Base-by-base conservation (phyloP, 129 eudicot species). In the Glebionis coronaria region DNA sequence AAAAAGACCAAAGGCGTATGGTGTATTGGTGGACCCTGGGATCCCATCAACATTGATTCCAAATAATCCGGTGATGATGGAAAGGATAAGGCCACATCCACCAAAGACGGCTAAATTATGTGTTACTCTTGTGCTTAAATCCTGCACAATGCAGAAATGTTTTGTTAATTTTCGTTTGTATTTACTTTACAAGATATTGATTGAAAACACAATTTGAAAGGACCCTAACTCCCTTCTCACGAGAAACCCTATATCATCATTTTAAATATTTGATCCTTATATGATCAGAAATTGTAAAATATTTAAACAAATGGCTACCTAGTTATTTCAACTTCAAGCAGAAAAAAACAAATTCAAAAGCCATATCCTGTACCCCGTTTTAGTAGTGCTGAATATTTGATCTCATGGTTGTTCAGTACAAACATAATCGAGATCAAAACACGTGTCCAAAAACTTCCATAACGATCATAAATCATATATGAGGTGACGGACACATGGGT, bases 31-130 rank as follows among this genome's bases (percentile, higher is more conserved):
- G 23, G 88, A 44, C 25, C 97, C 97, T 3, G 97, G 96, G 44
- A 91, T 91, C 29, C 97, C 97, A 50, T 91, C 97, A 53, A 91
- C 96, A 54, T 88, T 91, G 74, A 88, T 85, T 23, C 97, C 97
- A 71, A 91, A 91, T 59, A 91, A 76, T 31, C 97, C 97, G 0
- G 97, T 88, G 72, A 93, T 82, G 71, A 93, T 88, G 27, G 98
- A 84, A 55, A 93, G 85, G 29, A 93, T 65, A 28, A 93, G 95
- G 31, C 98, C 98, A 63, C 92, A 75, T 42, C 98, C 98, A 65
- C 98, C 98, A 77, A 93, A 80, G 4, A 93, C 98, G 0, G 88
- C 81, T 69, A 93, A 73, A 70, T 93, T 93, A 69, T 93, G 98
- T 23, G 98, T 84, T 42, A 93, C 96, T 58, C 94, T 81, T 1